phyloP scores from a whole-genome alignment of 164 flowering plant genomes.

The Magnolia officinalis region DNA sequence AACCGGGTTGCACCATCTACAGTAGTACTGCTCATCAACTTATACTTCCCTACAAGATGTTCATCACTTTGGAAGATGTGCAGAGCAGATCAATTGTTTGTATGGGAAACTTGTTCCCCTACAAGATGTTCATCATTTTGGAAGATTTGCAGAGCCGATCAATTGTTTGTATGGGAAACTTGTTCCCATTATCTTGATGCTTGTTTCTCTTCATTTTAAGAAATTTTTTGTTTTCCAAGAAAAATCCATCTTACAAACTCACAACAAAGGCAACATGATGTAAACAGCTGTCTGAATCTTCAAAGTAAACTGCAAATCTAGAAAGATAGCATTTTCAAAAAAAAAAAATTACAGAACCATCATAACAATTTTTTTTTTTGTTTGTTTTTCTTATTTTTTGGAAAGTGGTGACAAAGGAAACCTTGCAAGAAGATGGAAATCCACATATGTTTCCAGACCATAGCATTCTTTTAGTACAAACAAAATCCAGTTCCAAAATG shows the following conservation, averaged over 20 bases:
- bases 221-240: too few relatives aligned
- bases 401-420: neutral
- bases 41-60: neutral
- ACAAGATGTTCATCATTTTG: neutral
- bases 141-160: neutral
- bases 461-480: neutral
- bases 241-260: too few relatives aligned
- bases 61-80: neutral
- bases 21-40: neutral
- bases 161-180: neutral
- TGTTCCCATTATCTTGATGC: too few relatives aligned
- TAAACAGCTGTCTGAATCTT: too few relatives aligned
- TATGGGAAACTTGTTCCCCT: neutral
- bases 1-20: neutral
- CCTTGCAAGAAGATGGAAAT: neutral
- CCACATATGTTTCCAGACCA: neutral
- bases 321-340: too few relatives aligned
- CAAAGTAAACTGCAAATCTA: too few relatives aligned
- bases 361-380: too few relatives aligned
- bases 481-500: neutral
- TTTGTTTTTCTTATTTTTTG: too few relatives aligned
- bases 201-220: neutral
- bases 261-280: too few relatives aligned
- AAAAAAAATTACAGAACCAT: too few relatives aligned
- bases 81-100: neutral